Conservation (phyloP, 1,284 basidiomycete genomes). For the Ceratobasidium theobromae region DNA sequence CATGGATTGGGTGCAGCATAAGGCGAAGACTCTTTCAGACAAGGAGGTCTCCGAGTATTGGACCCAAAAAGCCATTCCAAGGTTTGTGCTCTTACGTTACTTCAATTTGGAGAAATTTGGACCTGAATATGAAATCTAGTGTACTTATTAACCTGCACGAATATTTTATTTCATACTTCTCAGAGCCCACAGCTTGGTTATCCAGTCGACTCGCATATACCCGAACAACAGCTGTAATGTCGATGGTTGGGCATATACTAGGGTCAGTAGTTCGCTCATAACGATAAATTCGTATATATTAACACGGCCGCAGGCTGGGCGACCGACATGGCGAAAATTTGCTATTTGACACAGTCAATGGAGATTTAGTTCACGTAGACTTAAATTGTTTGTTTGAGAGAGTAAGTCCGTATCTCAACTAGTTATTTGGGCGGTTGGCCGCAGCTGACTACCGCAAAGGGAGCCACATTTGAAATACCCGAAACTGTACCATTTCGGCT, state of each 20-base stretch:
- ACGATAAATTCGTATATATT: constrained; percentile 7
- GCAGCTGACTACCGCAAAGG: constrained; percentile 51
- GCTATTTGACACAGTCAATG: constrained; percentile 83
- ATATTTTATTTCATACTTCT: constrained; percentile 97
- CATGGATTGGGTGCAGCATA: constrained; percentile 30
- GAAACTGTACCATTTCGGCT: constrained; percentile 95
- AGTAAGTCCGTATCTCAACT: constrained; percentile 45
- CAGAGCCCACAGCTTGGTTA: constrained; percentile 95
- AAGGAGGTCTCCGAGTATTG: constrained; percentile 25
- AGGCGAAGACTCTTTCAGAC: constrained; percentile 11
- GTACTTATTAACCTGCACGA: constrained; percentile 67
- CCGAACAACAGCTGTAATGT: constrained; percentile 95
- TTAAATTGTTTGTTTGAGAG: constrained; percentile 99
- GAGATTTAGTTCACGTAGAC: constrained; percentile 96
- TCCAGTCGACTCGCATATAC: constrained; percentile 83
- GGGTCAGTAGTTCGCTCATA: constrained; percentile 60
- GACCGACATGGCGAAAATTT: constrained; percentile 99
- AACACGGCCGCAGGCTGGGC: constrained; percentile 67
- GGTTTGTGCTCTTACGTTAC: constrained; percentile 45
- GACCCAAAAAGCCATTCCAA: constrained; percentile 49
- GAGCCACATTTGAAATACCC: constrained; percentile 84
- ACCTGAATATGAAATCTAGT: constrained; percentile 52
- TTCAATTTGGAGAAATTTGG: constrained; percentile 55
- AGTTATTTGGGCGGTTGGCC: neutral
- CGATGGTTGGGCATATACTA: constrained; percentile 97